Conservation (phyloP, 2,329 filamentous ascomycete species). For the Xylaria sp. region DNA sequence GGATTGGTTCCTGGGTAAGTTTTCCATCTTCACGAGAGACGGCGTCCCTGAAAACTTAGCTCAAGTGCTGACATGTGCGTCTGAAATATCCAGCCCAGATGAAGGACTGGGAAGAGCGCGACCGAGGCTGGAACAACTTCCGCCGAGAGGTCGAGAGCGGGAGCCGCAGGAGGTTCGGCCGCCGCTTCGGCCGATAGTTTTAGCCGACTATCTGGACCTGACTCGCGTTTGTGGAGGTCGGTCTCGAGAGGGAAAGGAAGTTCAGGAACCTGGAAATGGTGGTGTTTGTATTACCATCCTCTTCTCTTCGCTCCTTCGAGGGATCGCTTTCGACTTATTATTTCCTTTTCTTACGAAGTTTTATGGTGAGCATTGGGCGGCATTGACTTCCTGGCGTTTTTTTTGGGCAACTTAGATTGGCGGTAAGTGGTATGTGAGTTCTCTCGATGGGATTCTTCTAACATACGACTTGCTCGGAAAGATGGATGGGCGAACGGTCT, state of each 20-base stretch:
- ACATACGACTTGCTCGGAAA: slow-evolving; percentile 11
- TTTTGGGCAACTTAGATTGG: slow-evolving; percentile 21
- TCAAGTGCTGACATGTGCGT: too few species aligned
- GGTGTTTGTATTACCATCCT: slow-evolving; percentile 9
- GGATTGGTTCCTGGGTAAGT: slow-evolving; percentile 63
- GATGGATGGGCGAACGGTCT: slow-evolving; percentile 11
- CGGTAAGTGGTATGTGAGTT: slow-evolving; percentile 14
- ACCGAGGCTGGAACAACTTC: slow-evolving; percentile 50
- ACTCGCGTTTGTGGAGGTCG: neutral
- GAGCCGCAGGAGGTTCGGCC: slow-evolving; percentile 43
- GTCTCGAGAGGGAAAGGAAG: neutral
- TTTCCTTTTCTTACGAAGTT: slow-evolving; percentile 4
- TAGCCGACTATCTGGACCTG: slow-evolving; percentile 12
- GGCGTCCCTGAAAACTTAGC: too few species aligned
- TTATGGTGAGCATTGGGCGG: slow-evolving; percentile 22
- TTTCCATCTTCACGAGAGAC: slow-evolving; percentile 4
- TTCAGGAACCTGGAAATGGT: neutral
- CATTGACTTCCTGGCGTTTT: slow-evolving; percentile 20
- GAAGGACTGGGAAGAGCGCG: slow-evolving; percentile 53
- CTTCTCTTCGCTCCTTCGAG: slow-evolving; percentile 18
- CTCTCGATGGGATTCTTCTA: slow-evolving; percentile 10
- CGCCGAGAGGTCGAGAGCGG: slow-evolving; percentile 43
- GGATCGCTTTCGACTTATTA: neutral
- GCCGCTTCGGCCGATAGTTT: slow-evolving; percentile 42
- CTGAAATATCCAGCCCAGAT: slow-evolving; percentile 48